These are phyloP conservation scores for Globisporangium cystogenes DNA, from an alignment of 352 stramenopile genomes.

Conservation along the genomic window DNA sequence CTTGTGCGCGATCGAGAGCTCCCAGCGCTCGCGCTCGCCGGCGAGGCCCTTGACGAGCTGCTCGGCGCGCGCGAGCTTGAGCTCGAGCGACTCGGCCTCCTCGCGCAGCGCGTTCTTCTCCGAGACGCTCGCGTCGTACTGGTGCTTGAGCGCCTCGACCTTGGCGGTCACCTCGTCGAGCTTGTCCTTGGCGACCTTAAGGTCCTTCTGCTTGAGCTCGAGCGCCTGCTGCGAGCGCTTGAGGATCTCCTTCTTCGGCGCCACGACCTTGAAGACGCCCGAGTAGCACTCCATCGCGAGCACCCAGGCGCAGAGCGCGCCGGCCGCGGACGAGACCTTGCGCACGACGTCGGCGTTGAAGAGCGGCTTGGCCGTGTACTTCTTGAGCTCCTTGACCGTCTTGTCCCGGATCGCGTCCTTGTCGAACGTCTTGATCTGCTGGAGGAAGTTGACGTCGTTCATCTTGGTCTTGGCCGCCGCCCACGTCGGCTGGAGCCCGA, in stretches of 20 bases:
- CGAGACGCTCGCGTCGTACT: slow-evolving; percentile 90
- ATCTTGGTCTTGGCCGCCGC: slow-evolving; percentile 92
- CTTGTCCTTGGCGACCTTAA: slow-evolving; percentile 87
- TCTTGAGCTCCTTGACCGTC: slow-evolving; percentile 92
- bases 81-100: slow-evolving; percentile 89
- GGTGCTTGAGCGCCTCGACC: slow-evolving; percentile 85
- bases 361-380: slow-evolving; percentile 85
- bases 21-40: slow-evolving; percentile 93
- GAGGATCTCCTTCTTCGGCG: slow-evolving; percentile 87
- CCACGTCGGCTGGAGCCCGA: slow-evolving; percentile 91
- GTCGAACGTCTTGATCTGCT: slow-evolving; percentile 95
- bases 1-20: slow-evolving; percentile 88
- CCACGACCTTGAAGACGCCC: slow-evolving; percentile 84
- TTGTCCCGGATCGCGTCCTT: slow-evolving; percentile 95
- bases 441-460: slow-evolving; percentile 91
- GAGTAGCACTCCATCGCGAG: slow-evolving; percentile 91
- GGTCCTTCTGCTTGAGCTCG: slow-evolving; percentile 81
- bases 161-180: slow-evolving; percentile 90
- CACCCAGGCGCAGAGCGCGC: slow-evolving; percentile 89
- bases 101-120: slow-evolving; percentile 93
- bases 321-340: slow-evolving; percentile 87
- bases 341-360: slow-evolving; percentile 88
- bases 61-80: slow-evolving; percentile 92
- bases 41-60: slow-evolving; percentile 92
- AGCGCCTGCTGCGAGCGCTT: slow-evolving; percentile 84